Base-by-base conservation (phyloP, 441 rosid species). In the Erysimum pusillum region DNA sequence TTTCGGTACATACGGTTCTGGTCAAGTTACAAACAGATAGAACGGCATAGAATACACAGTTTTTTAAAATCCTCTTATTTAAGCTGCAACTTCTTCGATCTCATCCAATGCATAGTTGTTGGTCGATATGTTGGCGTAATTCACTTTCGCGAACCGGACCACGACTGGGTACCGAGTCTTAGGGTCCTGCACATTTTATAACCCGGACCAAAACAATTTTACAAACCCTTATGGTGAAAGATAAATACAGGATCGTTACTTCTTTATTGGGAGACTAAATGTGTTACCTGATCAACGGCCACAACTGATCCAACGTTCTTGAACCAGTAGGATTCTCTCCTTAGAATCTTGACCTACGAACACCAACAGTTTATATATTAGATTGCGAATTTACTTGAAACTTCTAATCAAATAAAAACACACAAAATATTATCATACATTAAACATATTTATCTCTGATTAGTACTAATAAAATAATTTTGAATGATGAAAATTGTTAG, bases 71-170 rank as follows among this genome's bases (percentile, higher is more conserved):
- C 35, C 53, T 66, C 44, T 58, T 63, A 41, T 64, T 71, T 64
- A 77, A 57, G 80, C 60, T 81, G 85, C 76, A 61, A 92, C 85
- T 88, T 90, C 97, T 68, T 76, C 88, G 13, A 94, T 77, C 85
- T 92, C 98, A 46, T 92, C 97, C 94, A 94, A 85, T 15, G 97
- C 97, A 25, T 92, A 94, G 94, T 94, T 94, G 91, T 94, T 94
- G 58, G 98, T 94, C 4, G 98, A 92, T 78, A 94, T 91, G 85
- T 89, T 94, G 9, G 91, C 96, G 71, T 90, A 92, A 63, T 94
- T 92, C 63, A 94, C 97, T 78, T 94, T 94, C 67, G 88, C 78
- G 67, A 94, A 92, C 80, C 98, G 89, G 81, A 94, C 98, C 79
- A 94, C 97, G 12, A 94, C 98, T 0, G 98, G 98, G 81, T 94